phyloP scores from a whole-genome alignment of 768 basidiomycete species.

The Suillus brevipes region DNA sequence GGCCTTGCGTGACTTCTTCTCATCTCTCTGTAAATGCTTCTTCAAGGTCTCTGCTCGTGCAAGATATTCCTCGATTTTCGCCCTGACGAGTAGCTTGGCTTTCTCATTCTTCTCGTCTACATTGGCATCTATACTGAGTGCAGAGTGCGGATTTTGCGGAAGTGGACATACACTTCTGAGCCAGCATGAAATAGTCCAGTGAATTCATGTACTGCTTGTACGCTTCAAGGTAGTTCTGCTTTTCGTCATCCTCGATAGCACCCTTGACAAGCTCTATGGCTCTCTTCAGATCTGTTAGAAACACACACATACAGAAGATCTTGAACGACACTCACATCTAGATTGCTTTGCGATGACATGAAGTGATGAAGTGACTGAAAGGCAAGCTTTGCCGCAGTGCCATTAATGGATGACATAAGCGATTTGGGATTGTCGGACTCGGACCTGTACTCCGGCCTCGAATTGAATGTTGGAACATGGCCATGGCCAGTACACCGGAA shows the following conservation, averaged over 20 bases:
- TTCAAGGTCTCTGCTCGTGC: slow-evolving; percentile 90
- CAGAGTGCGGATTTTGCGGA: slow-evolving; percentile 20
- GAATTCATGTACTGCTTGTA: slow-evolving; percentile 95
- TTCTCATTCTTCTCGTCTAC: slow-evolving; percentile 89
- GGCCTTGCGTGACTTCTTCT: slow-evolving; percentile 51
- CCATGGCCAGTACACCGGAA: background rate
- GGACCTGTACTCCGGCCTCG: background rate
- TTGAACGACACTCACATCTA: slow-evolving; percentile 42
- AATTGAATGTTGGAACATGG: background rate
- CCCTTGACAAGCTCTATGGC: slow-evolving; percentile 91
- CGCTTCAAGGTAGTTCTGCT: slow-evolving; percentile 91
- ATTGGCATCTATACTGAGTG: slow-evolving; percentile 14
- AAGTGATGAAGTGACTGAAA: background rate
- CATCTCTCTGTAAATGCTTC: slow-evolving; percentile 69
- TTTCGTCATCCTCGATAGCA: slow-evolving; percentile 90
- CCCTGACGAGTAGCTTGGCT: slow-evolving; percentile 79
- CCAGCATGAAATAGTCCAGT: slow-evolving; percentile 98
- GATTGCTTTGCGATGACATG: slow-evolving; percentile 46
- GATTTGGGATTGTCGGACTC: background rate
- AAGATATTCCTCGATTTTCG: slow-evolving; percentile 91
- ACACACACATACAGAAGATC: background rate
- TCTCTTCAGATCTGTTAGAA: slow-evolving; percentile 43
- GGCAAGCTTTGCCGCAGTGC: background rate
- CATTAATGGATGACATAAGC: slow-evolving; percentile 11
- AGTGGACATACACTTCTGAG: slow-evolving; percentile 71